These are phyloP conservation scores for Pterulicium gracile DNA, from an alignment of 1,284 basidiomycete species.

Conservation along the genomic window DNA sequence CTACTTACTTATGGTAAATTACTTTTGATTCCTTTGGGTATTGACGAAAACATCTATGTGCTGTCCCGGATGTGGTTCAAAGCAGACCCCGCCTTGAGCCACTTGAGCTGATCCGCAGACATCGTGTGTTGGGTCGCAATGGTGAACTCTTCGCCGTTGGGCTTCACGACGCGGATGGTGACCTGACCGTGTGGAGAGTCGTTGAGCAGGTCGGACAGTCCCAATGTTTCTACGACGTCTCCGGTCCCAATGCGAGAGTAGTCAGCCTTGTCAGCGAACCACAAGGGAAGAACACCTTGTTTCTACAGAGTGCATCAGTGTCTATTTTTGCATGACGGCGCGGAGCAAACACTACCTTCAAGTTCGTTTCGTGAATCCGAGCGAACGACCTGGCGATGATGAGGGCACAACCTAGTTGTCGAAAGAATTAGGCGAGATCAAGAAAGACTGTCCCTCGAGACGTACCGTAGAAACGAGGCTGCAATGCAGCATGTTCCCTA, in stretches of 20 bases:
- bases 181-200: conserved; percentile 42
- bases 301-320: conserved; percentile 41
- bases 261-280: conserved; percentile 81
- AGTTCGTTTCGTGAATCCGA: conserved; percentile 96
- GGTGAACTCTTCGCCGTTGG: conserved; percentile 51
- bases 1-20: conserved; percentile 4
- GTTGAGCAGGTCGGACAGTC: conserved; percentile 35
- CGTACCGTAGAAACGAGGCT: conserved; percentile 90
- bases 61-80: conserved; percentile 59
- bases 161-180: conserved; percentile 61
- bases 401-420: conserved; percentile 56
- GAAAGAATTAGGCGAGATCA: background rate
- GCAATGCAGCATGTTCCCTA: conserved; percentile 96
- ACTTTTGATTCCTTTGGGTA: too few species aligned
- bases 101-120: conserved; percentile 80
- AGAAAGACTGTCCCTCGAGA: conserved; percentile 1
- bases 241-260: conserved; percentile 60
- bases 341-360: conserved; percentile 61
- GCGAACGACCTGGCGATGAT: conserved; percentile 92
- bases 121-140: conserved; percentile 80
- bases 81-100: conserved; percentile 80
- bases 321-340: background rate
- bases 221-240: conserved; percentile 18
- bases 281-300: conserved; percentile 89
- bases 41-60: too few species aligned